Evolutionary conservation across 192 early-diverging fungal genomes (phyloP), one percentile per base, ranked within the genome.

Genomic region (Umbelopsis isabellina): DNA sequence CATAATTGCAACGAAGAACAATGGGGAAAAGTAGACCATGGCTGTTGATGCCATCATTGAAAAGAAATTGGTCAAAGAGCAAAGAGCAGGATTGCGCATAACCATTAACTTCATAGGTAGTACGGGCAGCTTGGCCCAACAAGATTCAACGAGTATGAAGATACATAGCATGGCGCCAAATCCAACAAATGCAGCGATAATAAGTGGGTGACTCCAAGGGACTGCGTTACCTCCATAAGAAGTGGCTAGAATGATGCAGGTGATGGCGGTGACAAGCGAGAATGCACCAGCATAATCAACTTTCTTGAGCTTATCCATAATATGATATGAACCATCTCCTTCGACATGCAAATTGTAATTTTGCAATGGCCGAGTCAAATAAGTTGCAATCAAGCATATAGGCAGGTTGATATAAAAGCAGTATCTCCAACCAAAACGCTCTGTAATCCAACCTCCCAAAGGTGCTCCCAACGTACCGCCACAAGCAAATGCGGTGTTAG

Each of bases 381-480:
- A 79, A 89, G 83, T 33, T 83, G 86, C 72, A 92, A 83, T 61
- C 83, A 84, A 46, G 87, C 67, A 47, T 83, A 45, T 35, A 89
- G 95, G 95, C 13, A 97, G 67, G 66, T 95, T 97, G 76, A 93
- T 88, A 82, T 85, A 95, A 79, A 95, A 95, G 76, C 88, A 92
- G 82, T 86, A 90, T 16, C 89, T 78, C 91, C 91, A 90, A 30
- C 80, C 83, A 11, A 79, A 58, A 0, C 75, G 61, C 47, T 98
- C 89, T 27, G 90, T 91, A 49, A 98, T 91, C 10, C 89, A 75
- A 35, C 97, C 97, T 67, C 97, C 97, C 12, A 95, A 66, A 13
- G 96, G 81, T 0, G 97, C 94, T 3, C 93, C 97, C 16, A 94
- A 66, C 3, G 93, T 88, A 2, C 90, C 90, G 6, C 92, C 87